Evolutionary conservation across 345 rosid species (phyloP).

Genomic region (Sapria himalayana): DNA sequence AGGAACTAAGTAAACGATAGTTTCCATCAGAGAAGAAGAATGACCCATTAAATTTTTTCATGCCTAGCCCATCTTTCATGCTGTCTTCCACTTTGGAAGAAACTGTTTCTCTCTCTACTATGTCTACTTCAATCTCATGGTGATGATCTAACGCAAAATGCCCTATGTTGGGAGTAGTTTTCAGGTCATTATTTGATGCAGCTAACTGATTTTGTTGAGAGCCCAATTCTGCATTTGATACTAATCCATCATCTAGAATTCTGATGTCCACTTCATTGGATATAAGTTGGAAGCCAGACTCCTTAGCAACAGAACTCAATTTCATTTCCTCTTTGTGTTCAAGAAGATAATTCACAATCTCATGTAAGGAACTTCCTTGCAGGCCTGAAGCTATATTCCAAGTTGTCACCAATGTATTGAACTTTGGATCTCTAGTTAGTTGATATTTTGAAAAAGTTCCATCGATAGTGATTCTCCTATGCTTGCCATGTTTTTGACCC

Average conservation of each 20-base stretch:
- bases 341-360: conserved; percentile 38
- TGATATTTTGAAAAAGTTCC: no score
- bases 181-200: conserved; percentile 18
- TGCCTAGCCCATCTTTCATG: conserved; percentile 17
- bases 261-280: conserved; percentile 51
- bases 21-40: conserved; percentile 72
- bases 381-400: conserved; percentile 28
- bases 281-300: conserved; percentile 63
- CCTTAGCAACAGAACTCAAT: conserved; percentile 63
- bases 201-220: conserved; percentile 16
- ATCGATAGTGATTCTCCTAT: no score
- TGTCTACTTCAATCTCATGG: conserved; percentile 10
- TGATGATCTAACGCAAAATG: conserved; percentile 9
- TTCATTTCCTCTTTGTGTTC: conserved; percentile 39
- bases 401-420: no score
- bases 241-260: conserved; percentile 15
- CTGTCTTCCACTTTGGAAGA: conserved; percentile 12
- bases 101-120: conserved; percentile 12
- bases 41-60: conserved; percentile 31
- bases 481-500: conserved; percentile 13
- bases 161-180: conserved; percentile 11
- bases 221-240: conserved; percentile 20
- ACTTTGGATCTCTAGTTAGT: no score
- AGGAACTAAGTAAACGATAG: conserved; percentile 27
- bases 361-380: conserved; percentile 56